A percentile compares a stretch with the other conserved stretches of the same genome.
Conservation (phyloP, 768 basidiomycete species). For the Boletus speciosus region DNA sequence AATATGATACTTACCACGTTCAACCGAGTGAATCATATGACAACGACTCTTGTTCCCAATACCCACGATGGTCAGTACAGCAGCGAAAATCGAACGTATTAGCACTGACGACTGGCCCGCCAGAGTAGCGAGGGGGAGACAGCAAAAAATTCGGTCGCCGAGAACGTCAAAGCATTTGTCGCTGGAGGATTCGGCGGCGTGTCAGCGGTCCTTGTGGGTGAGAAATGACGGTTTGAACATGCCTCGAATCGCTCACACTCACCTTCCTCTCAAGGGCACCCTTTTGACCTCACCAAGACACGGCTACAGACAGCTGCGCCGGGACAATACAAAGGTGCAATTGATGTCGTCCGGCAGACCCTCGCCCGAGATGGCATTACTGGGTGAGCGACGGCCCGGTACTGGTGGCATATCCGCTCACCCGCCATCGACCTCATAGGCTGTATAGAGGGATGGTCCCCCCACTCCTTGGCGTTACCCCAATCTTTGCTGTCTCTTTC, state of each 20-base stretch:
- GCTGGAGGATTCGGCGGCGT: constrained; percentile 93
- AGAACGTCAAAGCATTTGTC: constrained; percentile 77
- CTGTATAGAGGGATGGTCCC: constrained; percentile 93
- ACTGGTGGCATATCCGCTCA: background rate
- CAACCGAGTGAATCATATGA: constrained; percentile 29
- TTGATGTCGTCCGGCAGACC: constrained; percentile 91
- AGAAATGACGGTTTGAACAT: constrained; percentile 23
- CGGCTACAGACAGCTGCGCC: constrained; percentile 88
- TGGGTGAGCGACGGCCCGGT: constrained; percentile 53
- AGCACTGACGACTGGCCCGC: constrained; percentile 5
- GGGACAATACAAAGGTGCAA: constrained; percentile 84
- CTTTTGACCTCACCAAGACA: constrained; percentile 97
- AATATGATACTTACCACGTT: background rate
- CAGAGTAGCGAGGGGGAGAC: constrained; percentile 28
- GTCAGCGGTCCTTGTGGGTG: constrained; percentile 85
- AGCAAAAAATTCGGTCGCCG: constrained; percentile 29
- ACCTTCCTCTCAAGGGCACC: constrained; percentile 64
- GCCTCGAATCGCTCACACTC: constrained; percentile 1
- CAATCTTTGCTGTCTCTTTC: constrained; percentile 97
- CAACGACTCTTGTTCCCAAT: constrained; percentile 10
- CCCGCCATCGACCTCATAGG: constrained; percentile 35
- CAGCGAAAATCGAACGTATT: background rate
- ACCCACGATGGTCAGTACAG: constrained; percentile 27
- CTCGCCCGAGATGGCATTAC: constrained; percentile 85
- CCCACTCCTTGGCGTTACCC: constrained; percentile 90